Percentiles rank a stretch among this genome's conserved stretches.
Conservation (phyloP, 805 yeast species). For the Phaffomyces opuntiae region DNA sequence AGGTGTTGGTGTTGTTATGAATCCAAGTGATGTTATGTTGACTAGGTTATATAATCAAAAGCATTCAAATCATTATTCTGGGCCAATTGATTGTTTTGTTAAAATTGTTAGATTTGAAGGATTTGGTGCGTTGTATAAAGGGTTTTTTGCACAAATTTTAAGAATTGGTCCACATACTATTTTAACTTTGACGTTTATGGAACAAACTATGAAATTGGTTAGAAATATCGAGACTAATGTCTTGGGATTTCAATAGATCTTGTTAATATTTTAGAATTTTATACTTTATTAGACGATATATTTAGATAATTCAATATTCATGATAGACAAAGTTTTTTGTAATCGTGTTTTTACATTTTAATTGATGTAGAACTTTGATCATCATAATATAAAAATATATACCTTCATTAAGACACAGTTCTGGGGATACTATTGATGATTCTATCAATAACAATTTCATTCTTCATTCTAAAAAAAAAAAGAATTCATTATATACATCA, state of each 20-base stretch:
- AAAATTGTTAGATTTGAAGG: conserved; percentile 86
- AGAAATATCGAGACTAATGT: conserved; percentile 26
- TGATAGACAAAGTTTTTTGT: not conserved
- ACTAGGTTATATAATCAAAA: conserved; percentile 94
- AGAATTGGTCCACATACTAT: conserved; percentile 96
- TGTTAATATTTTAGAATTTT: not conserved
- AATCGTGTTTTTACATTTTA: not conserved
- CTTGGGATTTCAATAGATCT: conserved; percentile 1
- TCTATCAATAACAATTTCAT: no score
- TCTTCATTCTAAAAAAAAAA: no score
- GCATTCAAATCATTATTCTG: conserved; percentile 68
- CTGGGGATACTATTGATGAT: no score
- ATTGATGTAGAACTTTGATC: no score
- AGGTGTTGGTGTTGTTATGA: conserved; percentile 93
- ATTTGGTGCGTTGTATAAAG: conserved; percentile 82
- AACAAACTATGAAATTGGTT: conserved; percentile 73
- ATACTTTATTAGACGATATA: not conserved
- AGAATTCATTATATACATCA: no score
- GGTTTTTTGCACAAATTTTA: conserved; percentile 86
- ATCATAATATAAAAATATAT: no score
- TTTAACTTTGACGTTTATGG: conserved; percentile 87
- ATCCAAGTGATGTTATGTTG: conserved; percentile 93
- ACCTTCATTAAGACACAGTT: no score
- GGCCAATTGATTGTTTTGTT: conserved; percentile 81
- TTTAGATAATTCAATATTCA: not conserved